Percentiles rank a stretch among this genome's conserved stretches.
Evolutionary conservation across 805 yeast species (phyloP).

Genomic region (Schwanniomyces sp.): DNA sequence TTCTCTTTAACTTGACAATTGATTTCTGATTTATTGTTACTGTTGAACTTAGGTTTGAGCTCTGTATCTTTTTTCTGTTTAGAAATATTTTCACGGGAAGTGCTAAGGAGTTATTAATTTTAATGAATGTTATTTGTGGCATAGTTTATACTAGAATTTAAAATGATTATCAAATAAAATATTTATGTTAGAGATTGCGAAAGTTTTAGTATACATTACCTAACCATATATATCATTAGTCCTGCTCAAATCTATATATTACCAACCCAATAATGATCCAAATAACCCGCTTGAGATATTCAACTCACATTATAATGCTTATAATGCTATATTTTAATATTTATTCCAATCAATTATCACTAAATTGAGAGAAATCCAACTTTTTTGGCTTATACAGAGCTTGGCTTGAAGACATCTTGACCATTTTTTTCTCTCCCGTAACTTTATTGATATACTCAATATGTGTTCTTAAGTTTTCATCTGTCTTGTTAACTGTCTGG

Average conservation of each 20-base stretch:
- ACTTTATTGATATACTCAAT: conserved; percentile 32
- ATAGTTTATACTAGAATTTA: neutral
- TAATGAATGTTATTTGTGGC: conserved; percentile 16
- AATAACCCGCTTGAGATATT: too few relatives aligned
- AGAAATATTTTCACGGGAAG: conserved; percentile 21
- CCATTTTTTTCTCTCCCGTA: conserved; percentile 36
- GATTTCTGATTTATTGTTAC: conserved; percentile 24
- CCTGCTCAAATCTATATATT: neutral
- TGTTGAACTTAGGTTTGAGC: conserved; percentile 9
- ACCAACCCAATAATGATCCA: neutral
- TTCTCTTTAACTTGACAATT: conserved; percentile 18
- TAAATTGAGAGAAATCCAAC: conserved; percentile 24
- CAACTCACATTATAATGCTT: too few relatives aligned
- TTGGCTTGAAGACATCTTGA: conserved; percentile 32
- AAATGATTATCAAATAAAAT: neutral
- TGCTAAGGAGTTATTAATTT: conserved; percentile 11
- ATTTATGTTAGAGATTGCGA: neutral
- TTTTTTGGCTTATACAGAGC: conserved; percentile 37
- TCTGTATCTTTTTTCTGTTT: conserved; percentile 18
- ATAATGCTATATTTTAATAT: neutral
- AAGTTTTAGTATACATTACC: neutral
- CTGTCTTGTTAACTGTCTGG: neutral
- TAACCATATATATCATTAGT: neutral
- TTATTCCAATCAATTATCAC: neutral
- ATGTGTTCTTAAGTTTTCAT: conserved; percentile 21